Base-by-base conservation (phyloP, 2,329 filamentous ascomycete species). In the Proliferodiscus dingleyae region DNA sequence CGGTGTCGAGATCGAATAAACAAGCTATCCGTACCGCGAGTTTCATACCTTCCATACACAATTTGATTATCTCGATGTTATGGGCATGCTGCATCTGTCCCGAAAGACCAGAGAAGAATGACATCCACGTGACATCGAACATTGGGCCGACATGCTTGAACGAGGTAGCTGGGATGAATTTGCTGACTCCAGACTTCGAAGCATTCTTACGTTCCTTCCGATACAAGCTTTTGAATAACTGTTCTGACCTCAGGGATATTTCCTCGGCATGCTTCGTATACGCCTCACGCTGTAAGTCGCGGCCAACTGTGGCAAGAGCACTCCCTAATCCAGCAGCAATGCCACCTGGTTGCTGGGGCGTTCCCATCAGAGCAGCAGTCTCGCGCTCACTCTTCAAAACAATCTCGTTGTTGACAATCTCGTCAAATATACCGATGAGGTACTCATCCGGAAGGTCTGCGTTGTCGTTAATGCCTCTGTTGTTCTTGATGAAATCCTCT, bases 91-190 rank as follows among this genome's bases (percentile, higher is more conserved):
- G 93, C 64, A 93, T 90, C 56, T 94, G 87, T 41, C 87, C 90
- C 1, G 91, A 96, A 21, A 98, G 76, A 0, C 90, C 90, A 4
- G 91, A 97, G 61, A 98, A 85, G 66, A 96, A 94, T 8, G 91
- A 95, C 91, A 97, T 98, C 93, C 93, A 98, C 0, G 89, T 94
- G 19, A 95, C 89, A 59, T 95, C 90, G 62, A 98, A 97, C 93
- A 98, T 98, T 1, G 93, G 89, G 0, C 93, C 93, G 40, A 96
- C 87, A 64, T 98, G 93, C 58, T 89, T 91, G 64, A 89, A 90
- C 0, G 90, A 97, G 1, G 89, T 93, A 3, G 93, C 93, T 1
- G 89, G 87, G 44, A 98, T 94, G 66, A 93, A 98, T 72, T 82
- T 68, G 74, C 83, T 59, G 66, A 68, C n/a, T 9, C 81, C 69